Evolutionary conservation across 2,329 filamentous ascomycete genomes (phyloP).

Genomic region (Pseudogymnoascus sp.): DNA sequence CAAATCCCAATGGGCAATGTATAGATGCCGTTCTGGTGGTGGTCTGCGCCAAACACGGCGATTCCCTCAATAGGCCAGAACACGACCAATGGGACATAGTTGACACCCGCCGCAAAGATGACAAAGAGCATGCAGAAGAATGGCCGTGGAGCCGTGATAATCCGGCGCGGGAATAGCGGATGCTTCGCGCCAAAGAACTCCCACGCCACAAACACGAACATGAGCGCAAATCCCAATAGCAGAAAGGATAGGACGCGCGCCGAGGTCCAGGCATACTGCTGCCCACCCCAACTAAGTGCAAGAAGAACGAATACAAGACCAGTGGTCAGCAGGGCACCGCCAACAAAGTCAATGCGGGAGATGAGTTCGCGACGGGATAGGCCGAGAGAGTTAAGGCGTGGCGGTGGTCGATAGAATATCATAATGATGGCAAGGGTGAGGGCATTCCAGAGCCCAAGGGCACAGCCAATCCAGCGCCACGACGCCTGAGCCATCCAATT

Average conservation of each 20-base stretch:
- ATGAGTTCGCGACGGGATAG: conserved; percentile 33
- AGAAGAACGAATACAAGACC: conserved; percentile 40
- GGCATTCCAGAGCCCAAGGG: conserved; percentile 34
- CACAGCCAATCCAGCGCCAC: conserved; percentile 35
- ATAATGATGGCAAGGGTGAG: conserved; percentile 34
- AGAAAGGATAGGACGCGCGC: conserved; percentile 22
- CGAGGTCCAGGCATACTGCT: conserved; percentile 32
- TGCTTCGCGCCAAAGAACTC: conserved; percentile 15
- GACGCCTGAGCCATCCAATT: conserved; percentile 31
- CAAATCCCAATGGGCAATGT: conserved; percentile 54
- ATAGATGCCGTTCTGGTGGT: conserved; percentile 52
- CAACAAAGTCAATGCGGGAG: conserved; percentile 41
- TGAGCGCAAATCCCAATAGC: conserved; percentile 15
- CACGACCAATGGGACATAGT: conserved; percentile 27
- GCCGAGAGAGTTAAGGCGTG: conserved; percentile 33
- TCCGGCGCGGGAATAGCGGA: conserved; percentile 27
- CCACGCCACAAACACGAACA: conserved; percentile 20
- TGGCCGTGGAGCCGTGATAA: conserved; percentile 35
- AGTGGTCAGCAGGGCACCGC: conserved; percentile 38
- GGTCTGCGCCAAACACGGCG: conserved; percentile 56
- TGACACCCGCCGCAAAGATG: conserved; percentile 22
- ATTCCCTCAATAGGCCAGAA: conserved; percentile 56
- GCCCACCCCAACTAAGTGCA: conserved; percentile 40
- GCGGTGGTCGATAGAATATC: conserved; percentile 38
- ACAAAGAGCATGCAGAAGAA: conserved; percentile 22